These are phyloP conservation scores for Naganishia kalamii DNA, from an alignment of 768 basidiomycete genomes.

Conservation along the genomic window DNA sequence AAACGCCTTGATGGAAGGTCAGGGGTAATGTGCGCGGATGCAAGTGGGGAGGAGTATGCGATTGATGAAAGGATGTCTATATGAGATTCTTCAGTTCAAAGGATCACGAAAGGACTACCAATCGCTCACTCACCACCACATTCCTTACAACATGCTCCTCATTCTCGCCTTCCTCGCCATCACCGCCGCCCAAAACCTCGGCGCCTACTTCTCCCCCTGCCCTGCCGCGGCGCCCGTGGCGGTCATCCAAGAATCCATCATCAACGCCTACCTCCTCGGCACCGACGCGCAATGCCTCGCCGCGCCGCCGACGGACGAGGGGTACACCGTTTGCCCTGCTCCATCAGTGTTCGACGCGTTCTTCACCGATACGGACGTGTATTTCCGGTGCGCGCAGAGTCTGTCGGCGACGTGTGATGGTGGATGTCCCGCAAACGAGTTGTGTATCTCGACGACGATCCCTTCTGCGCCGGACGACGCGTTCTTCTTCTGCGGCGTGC, in stretches of 20 bases:
- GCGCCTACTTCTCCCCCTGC: conserved; percentile 1
- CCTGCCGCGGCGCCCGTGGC: not conserved
- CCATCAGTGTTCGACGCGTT: not conserved
- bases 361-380: conserved; percentile 1
- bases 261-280: not conserved
- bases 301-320: not conserved
- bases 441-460: not conserved
- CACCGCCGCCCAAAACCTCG: not conserved
- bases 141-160: not conserved
- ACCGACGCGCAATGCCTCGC: not conserved
- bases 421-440: not conserved
- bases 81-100: no score
- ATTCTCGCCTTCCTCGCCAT: not conserved
- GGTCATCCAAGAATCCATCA: not conserved
- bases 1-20: no score
- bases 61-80: no score
- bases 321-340: not conserved
- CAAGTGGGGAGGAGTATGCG: no score
- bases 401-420: not conserved
- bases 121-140: not conserved
- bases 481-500: conserved; percentile 9
- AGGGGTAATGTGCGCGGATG: no score
- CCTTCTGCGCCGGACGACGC: not conserved
- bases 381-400: not conserved
- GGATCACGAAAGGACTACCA: not conserved